A percentile compares a stretch with the other conserved stretches of the same genome.
Evolutionary conservation across 352 stramenopile genomes (phyloP).

Genomic region (Pythium phragmiticola): DNA sequence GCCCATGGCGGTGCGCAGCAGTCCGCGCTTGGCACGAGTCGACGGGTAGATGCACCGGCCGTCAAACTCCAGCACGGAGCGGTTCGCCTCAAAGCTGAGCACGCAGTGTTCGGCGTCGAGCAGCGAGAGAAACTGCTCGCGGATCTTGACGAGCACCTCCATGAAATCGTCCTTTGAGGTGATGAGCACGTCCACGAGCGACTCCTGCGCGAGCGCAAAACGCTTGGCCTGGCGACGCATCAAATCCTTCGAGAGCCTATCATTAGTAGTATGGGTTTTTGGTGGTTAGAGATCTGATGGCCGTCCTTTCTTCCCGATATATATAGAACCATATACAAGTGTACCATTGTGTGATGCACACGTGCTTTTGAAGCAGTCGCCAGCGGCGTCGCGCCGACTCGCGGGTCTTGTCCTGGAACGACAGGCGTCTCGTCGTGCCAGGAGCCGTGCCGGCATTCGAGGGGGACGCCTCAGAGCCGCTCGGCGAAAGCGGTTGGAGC

Average conservation of each 20-base stretch:
- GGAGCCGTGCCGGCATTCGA: background rate
- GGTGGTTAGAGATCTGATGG: background rate
- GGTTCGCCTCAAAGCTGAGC: conserved; percentile 54
- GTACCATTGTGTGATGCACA: conserved; percentile 66
- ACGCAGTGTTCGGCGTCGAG: conserved; percentile 65
- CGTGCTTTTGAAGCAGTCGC: conserved; percentile 58
- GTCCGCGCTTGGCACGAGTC: conserved; percentile 29
- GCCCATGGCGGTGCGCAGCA: conserved; percentile 27
- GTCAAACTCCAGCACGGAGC: conserved; percentile 58
- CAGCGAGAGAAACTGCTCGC: conserved; percentile 62
- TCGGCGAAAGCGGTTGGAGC: conserved; percentile 1
- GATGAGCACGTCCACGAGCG: conserved; percentile 49
- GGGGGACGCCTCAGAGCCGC: background rate
- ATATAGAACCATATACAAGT: background rate
- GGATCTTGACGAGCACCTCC: conserved; percentile 54
- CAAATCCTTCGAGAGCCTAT: conserved; percentile 51
- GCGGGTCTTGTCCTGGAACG: conserved; percentile 27
- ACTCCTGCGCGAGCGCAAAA: conserved; percentile 50
- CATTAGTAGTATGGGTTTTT: background rate
- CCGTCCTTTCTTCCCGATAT: background rate
- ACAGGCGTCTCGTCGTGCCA: conserved; percentile 7
- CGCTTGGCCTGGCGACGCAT: conserved; percentile 42
- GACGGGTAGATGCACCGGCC: conserved; percentile 47
- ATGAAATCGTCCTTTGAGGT: conserved; percentile 44
- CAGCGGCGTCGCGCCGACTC: conserved; percentile 43